Evolutionary conservation across 495 filamentous ascomycete species (phyloP), one percentile per base, ranked within the genome.

Genomic region (Halenospora varia): DNA sequence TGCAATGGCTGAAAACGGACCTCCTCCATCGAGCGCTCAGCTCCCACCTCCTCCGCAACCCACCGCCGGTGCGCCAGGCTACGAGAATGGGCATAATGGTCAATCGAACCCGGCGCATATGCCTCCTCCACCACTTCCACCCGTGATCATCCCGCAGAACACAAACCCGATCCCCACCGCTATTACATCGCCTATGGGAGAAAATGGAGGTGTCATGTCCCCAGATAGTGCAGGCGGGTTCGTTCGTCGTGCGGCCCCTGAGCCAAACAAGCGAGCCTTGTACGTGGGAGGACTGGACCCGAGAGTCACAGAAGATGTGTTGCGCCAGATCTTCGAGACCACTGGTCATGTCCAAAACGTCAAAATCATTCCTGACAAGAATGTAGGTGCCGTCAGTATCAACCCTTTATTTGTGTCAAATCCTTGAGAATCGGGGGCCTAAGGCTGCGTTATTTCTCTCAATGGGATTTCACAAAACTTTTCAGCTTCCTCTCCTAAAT

Each of bases 281-380:
- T 99, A 99, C 63, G 92, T 99, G 46, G 94, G 94, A 26, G 94
- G 94, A 48, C 77, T 99, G 60, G 95, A 99, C 69, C 90, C 91
- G 29, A 82, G 94, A 50, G 94, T 97, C 45, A 97, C 94, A 26
- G 94, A 99, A 68, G 94, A 97, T 68, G 90, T 97, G 35, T 72
- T 99, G 64, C 89, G 91, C 65, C 95, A 97, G 70, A 99, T 99
- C 54, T 99, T 99, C 67, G 95, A 99, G 77, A 97, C 94, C 3
- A 96, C 90, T 53, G 94, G 94, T 22, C 94, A 99, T 75, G 94
- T 99, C 59, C 85, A 96, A 72, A 97, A 88, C 64, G 94, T 99
- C 59, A 99, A 99, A 79, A 96, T 99, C 64, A 99, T 99, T 69
- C 94, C 94, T 35, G 94, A 99, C 77, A 96, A 96, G 83, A 96